Evolutionary conservation across 2,329 filamentous ascomycete species (phyloP), one percentile per base, ranked within the genome.

Genomic region (Hypoxylon sp.): DNA sequence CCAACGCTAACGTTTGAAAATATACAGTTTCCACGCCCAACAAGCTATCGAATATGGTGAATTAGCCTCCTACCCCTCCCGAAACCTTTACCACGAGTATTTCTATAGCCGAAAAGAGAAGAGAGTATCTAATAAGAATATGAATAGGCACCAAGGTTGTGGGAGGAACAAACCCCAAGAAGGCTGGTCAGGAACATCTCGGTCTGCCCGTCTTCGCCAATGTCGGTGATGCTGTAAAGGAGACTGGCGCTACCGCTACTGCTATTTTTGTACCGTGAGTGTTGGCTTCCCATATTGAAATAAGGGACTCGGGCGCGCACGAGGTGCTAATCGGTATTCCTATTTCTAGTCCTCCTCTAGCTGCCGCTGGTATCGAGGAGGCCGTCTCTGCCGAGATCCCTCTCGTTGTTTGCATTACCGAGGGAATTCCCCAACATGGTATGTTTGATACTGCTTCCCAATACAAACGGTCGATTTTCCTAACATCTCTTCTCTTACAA

Each of bases 21-120:
- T n/a, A 20, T 28, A 54, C 73, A 98, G 94, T 74, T 99, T 99
- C 87, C 95, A 99, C 81, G 95, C 95, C 71, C 87, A 93, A 79
- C 94, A 97, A 84, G 95, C 95, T 72, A 97, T 99, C 81, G 95
- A 97, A 81, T 99, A 99, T 82, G 95, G 93, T 96, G 92, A 74
- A 66, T 70, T 64, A 26, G 51, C 55, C 57, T 62, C 62, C 19
- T 67, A 32, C 56, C 53, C 53, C 7, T 50, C 15, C 37, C n/a
- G n/a, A 26, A 39, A 50, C 10, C 10, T 41, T 3, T 13, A 19
- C n/a, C n/a, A n/a, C n/a, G n/a, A 6, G 19, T 19, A 17, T 7
- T 41, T 41, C 13, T 19, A 41, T 20, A 19, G 6, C 17, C 58
- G 24, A 22, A 15, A 19, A 53, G 34, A 50, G 20, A 54, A 44